Evolutionary conservation across 495 filamentous ascomycete genomes (phyloP).

Genomic region (Penicillium silybi): DNA sequence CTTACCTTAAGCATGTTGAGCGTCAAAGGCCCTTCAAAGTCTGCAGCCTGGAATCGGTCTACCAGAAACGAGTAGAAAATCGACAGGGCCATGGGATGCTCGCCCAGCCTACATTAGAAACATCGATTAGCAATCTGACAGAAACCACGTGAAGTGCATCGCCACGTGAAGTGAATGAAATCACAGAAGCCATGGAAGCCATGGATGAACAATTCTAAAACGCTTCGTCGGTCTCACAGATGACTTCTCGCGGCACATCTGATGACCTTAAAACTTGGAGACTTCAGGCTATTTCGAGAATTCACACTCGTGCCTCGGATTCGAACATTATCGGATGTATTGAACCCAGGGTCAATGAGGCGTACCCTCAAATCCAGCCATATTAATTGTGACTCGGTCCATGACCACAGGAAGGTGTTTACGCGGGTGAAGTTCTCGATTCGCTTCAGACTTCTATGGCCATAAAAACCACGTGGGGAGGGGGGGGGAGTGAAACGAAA

Average conservation of each 20-base stretch:
- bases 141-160: background rate
- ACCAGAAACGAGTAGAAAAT: slow-evolving; percentile 61
- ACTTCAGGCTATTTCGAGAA: background rate
- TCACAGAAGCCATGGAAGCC: background rate
- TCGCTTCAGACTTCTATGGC: slow-evolving; percentile 33
- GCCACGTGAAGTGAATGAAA: background rate
- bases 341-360: background rate
- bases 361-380: slow-evolving; percentile 27
- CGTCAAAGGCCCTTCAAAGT: slow-evolving; percentile 60
- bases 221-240: background rate
- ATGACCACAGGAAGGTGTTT: slow-evolving; percentile 29
- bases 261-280: background rate
- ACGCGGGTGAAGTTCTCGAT: slow-evolving; percentile 33
- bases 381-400: slow-evolving; percentile 19
- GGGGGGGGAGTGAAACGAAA: slow-evolving; percentile 6
- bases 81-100: slow-evolving; percentile 53
- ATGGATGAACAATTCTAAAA: background rate
- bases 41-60: slow-evolving; percentile 61
- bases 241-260: background rate
- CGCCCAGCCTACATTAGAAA: slow-evolving; percentile 41
- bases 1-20: slow-evolving; percentile 59
- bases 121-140: slow-evolving; percentile 27
- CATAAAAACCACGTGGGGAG: slow-evolving; percentile 22
- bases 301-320: background rate
- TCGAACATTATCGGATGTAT: background rate